Base-by-base conservation (phyloP, 768 basidiomycete genomes). In the Lactifluus piperatus region DNA sequence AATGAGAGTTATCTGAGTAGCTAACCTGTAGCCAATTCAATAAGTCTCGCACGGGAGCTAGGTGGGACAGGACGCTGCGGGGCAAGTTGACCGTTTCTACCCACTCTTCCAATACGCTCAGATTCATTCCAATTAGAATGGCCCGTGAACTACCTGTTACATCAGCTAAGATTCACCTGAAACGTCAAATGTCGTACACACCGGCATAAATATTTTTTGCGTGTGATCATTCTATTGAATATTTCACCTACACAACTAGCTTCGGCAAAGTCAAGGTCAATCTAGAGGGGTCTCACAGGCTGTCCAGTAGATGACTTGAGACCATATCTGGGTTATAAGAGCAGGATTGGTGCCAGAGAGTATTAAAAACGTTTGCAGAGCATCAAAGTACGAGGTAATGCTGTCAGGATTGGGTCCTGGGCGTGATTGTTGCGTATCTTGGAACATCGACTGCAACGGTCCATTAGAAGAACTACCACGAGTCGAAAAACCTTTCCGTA, bases 301-400 rank as follows among this genome's bases (percentile, higher is more conserved):
- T 54, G 93, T 87, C 97, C 97, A 99, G 70, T 94, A 97, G 77
- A 97, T 86, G n/a, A 97, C 84, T 72, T 99, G 97, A 1, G 93
- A 94, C 85, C 94, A 95, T 51, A 94, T 78, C 70, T 99, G 97
- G 6, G 87, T 84, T 51, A 84, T 85, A 18, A 97, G 76, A 8
- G 81, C 85, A 14, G 97, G 92, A 68, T 97, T 97, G 64, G 97
- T 82, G 57, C 94, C 89, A 48, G 94, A 91, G 39, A 93, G 74
- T 22, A 84, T 81, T 16, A 99, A 77, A 32, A 98, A 73, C 13
- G 88, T 84, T 57, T 98, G 86, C 5, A 97, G 76, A 24, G 90
- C 86, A 3, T 91, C 88, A 44, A 99, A 78, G 69, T 95, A 86
- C 1, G 85, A 78, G 16, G 85, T 88, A 54, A 98, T 71, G 46